Conservation (phyloP, 768 basidiomycete genomes). For the Austroboletus eburneus region DNA sequence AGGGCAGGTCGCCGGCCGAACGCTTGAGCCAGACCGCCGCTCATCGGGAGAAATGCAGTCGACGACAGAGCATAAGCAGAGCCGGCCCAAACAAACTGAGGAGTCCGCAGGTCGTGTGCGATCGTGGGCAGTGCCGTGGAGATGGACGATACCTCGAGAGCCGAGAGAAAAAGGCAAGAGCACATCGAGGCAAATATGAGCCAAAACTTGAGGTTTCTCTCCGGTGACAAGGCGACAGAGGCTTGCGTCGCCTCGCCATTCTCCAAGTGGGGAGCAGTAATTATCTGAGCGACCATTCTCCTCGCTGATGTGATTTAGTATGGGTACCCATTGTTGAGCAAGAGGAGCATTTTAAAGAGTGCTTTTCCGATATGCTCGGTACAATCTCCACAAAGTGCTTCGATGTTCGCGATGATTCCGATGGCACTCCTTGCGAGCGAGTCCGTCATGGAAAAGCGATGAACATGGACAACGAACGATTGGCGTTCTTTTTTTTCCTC, state of each 20-base stretch:
- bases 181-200: constrained; percentile 27
- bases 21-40: constrained; percentile 28
- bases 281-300: no score
- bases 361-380: neutral
- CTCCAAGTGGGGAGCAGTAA: neutral
- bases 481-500: neutral
- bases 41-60: constrained; percentile 36
- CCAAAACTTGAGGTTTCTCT: constrained; percentile 23
- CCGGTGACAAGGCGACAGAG: no score
- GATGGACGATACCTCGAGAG: constrained; percentile 26
- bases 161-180: constrained; percentile 23
- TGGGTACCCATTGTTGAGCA: no score
- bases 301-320: no score
- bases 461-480: constrained; percentile 2
- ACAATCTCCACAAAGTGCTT: neutral
- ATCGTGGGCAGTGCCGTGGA: constrained; percentile 35
- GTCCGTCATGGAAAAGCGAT: neutral
- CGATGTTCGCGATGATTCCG: neutral
- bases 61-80: constrained; percentile 34
- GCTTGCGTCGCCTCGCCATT: neutral
- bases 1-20: constrained; percentile 30
- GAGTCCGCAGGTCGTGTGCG: constrained; percentile 21
- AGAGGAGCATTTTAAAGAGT: no score
- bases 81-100: constrained; percentile 36
- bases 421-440: neutral